These are phyloP conservation scores for Pedinophyceae sp. DNA, from an alignment of 139 green algal species.

Conservation along the genomic window DNA sequence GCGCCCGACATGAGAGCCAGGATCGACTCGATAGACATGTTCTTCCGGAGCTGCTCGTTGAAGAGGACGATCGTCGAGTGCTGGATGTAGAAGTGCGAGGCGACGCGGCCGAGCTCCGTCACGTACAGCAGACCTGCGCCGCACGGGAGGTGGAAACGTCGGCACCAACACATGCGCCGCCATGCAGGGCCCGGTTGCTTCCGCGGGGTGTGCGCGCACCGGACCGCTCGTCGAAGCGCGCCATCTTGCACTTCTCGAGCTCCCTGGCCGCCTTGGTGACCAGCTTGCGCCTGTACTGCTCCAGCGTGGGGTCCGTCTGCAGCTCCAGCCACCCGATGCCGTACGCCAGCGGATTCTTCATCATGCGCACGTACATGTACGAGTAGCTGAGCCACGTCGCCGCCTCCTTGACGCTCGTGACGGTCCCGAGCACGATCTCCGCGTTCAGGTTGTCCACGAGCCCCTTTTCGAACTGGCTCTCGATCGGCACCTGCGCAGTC, in stretches of 20 bases:
- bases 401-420: conserved; percentile 83
- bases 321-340: conserved; percentile 79
- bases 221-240: conserved; percentile 56
- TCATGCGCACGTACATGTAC: conserved; percentile 86
- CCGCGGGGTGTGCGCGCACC: neutral
- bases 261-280: conserved; percentile 49
- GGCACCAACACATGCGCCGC: too few relatives aligned
- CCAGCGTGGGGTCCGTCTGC: conserved; percentile 44
- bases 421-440: conserved; percentile 88
- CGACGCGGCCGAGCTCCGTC: conserved; percentile 83
- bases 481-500: conserved; percentile 69
- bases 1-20: conserved; percentile 67
- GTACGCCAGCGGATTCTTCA: conserved; percentile 80
- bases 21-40: conserved; percentile 62
- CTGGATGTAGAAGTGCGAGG: conserved; percentile 83
- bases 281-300: conserved; percentile 32
- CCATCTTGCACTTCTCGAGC: conserved; percentile 65
- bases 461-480: conserved; percentile 59
- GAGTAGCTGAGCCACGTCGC: conserved; percentile 86
- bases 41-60: conserved; percentile 60
- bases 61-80: conserved; percentile 63
- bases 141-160: too few relatives aligned
- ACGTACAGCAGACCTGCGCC: conserved; percentile 83
- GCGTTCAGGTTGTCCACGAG: conserved; percentile 90
- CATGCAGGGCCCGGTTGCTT: too few relatives aligned